Evolutionary conservation across 345 rosid species (phyloP), one percentile per base, ranked within the genome.

Genomic region (Lepidium sativum): DNA sequence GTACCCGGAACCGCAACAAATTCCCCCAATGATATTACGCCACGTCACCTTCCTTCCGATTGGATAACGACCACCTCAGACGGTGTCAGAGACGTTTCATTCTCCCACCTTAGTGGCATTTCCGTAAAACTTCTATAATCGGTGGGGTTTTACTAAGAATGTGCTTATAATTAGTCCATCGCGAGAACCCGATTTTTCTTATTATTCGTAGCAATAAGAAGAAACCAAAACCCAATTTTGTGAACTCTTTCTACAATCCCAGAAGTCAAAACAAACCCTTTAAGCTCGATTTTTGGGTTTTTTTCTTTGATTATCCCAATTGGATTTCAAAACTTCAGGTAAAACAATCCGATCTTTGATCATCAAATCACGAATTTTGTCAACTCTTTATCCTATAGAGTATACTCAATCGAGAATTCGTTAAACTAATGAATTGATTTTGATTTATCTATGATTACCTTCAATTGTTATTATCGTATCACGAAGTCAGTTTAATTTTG

Each of bases 41-140:
- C 77, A 67, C 68, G 68, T 67, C 58, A 66, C 54, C 52, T 11
- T 27, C 6, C 1, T 14, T 7, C 40, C 54, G 6, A 50, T 18
- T 59, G 63, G 62, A 51, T 53, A 53, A 54, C 56, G 23, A 53
- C 68, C 32, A 65, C 66, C 60, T 50, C 52, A 38, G 44, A 38
- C 41, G 70, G 25, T 51, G 63, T 59, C 55, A 67, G 57, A 14
- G 45, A 60, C 68, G 72, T 59, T 59, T 66, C 57, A 27, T 35
- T 42, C 11, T 7, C 62, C 42, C 20, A 48, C 16, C 17, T 33
- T 8, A 53, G 72, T 73, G 72, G 77, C 72, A 60, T 29, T 67
- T 55, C 43, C 57, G 77, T 65, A 41, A 35, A n/a, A 41, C 34
- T 16, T 21, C 0, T 49, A 1, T 32, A 64, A 48, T 4, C 31